A percentile compares a stretch with the other conserved stretches of the same genome.
Evolutionary conservation across 2,329 filamentous ascomycete species (phyloP).

Genomic region (Fusarium praegraminearum): DNA sequence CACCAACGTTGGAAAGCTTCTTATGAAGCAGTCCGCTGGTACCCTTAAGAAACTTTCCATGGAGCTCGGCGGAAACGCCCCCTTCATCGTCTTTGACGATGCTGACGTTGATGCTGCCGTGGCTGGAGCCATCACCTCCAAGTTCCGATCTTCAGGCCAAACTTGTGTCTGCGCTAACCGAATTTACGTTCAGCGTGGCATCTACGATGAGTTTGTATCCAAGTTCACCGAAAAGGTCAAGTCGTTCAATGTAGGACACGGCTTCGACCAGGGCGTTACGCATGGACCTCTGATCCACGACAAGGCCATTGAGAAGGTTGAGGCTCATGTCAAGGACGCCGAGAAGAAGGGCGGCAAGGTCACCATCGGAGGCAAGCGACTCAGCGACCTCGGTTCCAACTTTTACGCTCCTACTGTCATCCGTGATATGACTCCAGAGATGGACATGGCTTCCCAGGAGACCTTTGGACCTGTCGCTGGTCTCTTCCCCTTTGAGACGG

Average conservation of each 20-base stretch:
- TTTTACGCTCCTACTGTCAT: slow-evolving; percentile 94
- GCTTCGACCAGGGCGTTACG: slow-evolving; percentile 76
- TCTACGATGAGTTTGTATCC: slow-evolving; percentile 80
- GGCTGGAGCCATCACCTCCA: slow-evolving; percentile 82
- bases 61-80: slow-evolving; percentile 94
- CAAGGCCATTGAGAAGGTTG: slow-evolving; percentile 82
- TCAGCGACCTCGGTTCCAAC: slow-evolving; percentile 81
- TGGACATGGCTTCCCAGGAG: slow-evolving; percentile 88
- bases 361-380: slow-evolving; percentile 77
- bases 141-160: slow-evolving; percentile 95
- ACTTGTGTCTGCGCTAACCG: slow-evolving; percentile 94
- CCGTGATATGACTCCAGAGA: slow-evolving; percentile 84
- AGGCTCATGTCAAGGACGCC: slow-evolving; percentile 83
- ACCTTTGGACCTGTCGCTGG: slow-evolving; percentile 96
- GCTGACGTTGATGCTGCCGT: slow-evolving; percentile 90
- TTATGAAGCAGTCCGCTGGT: slow-evolving; percentile 89
- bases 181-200: slow-evolving; percentile 80
- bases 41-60: slow-evolving; percentile 88
- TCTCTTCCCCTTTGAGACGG: slow-evolving; percentile 87
- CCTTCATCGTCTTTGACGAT: slow-evolving; percentile 97
- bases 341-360: slow-evolving; percentile 81
- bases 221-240: slow-evolving; percentile 79
- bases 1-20: slow-evolving; percentile 73
- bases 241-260: slow-evolving; percentile 79
- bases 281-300: slow-evolving; percentile 89